A percentile compares a stretch with the other conserved stretches of the same genome.
phyloP scores from a whole-genome alignment of 805 yeast species.

The Zygosaccharomyces pseudorouxii region DNA sequence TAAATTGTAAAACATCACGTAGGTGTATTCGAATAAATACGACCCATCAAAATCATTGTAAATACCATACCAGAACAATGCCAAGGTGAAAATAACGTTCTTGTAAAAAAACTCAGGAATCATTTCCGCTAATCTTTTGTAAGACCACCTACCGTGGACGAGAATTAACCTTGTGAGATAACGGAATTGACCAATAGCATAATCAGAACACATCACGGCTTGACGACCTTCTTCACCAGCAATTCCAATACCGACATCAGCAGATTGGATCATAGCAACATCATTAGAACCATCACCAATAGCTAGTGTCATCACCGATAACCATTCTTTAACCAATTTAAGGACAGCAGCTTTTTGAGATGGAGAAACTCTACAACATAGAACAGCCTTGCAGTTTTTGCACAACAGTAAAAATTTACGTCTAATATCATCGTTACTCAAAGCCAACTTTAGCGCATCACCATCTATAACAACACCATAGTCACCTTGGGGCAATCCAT shows the following conservation, averaged over 20 bases:
- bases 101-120: slow-evolving; percentile 77
- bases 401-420: slow-evolving; percentile 65
- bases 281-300: slow-evolving; percentile 89
- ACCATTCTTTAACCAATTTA: slow-evolving; percentile 63
- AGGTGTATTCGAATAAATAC: slow-evolving; percentile 72
- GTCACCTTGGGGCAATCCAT: slow-evolving; percentile 62
- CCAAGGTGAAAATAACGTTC: slow-evolving; percentile 67
- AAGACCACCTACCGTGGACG: slow-evolving; percentile 86
- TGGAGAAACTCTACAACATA: slow-evolving; percentile 86
- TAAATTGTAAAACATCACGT: slow-evolving; percentile 73
- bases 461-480: slow-evolving; percentile 77
- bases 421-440: slow-evolving; percentile 40
- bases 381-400: slow-evolving; percentile 74
- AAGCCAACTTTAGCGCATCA: slow-evolving; percentile 60
- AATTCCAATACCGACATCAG: slow-evolving; percentile 84
- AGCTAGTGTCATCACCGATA: slow-evolving; percentile 79
- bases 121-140: slow-evolving; percentile 77
- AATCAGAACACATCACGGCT: slow-evolving; percentile 85
- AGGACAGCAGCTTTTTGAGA: slow-evolving; percentile 85
- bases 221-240: slow-evolving; percentile 91
- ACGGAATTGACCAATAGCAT: slow-evolving; percentile 80
- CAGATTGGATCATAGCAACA: slow-evolving; percentile 88
- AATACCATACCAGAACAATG: slow-evolving; percentile 77
- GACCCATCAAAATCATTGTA: slow-evolving; percentile 74
- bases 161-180: slow-evolving; percentile 59